Conservation (phyloP, 2,329 filamentous ascomycete genomes). For the Xylariomycetidae sp. region DNA sequence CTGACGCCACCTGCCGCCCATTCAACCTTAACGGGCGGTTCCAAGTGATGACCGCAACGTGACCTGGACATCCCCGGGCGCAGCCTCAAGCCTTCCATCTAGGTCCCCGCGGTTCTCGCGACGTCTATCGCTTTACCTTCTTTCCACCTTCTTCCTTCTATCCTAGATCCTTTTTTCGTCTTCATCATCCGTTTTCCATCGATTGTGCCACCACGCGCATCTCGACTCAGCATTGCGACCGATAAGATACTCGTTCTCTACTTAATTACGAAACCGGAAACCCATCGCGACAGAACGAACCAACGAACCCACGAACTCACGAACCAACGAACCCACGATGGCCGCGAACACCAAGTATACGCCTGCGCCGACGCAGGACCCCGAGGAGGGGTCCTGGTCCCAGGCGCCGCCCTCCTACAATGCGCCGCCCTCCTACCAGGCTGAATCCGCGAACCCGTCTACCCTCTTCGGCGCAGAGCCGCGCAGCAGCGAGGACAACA, state of each 20-base stretch:
- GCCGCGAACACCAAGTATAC: constrained; percentile 75
- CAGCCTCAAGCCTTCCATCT: background rate
- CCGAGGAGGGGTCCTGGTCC: constrained; percentile 58
- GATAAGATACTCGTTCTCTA: no score
- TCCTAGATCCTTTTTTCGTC: no score
- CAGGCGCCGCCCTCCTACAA: constrained; percentile 80
- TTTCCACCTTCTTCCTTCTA: no score
- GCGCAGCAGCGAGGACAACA: constrained; percentile 78
- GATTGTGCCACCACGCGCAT: no score
- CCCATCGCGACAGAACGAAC: no score
- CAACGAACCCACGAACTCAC: no score
- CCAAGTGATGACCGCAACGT: constrained; percentile 1
- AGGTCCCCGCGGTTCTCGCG: background rate
- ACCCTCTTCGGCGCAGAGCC: constrained; percentile 57
- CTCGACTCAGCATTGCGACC: no score
- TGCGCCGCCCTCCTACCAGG: constrained; percentile 45
- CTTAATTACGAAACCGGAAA: no score
- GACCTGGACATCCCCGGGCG: background rate
- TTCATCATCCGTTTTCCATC: no score
- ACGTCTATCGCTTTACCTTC: background rate
- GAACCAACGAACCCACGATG: constrained; percentile 41
- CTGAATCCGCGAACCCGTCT: constrained; percentile 46
- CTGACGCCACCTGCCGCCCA: constrained; percentile 3
- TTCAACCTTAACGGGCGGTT: no score
- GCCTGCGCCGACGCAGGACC: constrained; percentile 78